phyloP scores from a whole-genome alignment of 148 eudicot species.

The Talinum fruticosum region DNA sequence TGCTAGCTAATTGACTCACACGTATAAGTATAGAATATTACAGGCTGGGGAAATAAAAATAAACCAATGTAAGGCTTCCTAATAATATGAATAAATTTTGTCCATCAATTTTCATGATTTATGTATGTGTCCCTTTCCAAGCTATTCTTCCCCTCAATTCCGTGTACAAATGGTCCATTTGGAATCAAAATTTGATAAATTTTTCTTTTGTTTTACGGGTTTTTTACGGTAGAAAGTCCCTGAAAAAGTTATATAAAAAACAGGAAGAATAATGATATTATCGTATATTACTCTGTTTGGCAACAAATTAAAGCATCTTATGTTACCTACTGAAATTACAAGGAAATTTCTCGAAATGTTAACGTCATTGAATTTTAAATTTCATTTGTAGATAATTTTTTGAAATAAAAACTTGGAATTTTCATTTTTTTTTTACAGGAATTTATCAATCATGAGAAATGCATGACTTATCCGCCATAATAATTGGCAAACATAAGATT shows the following conservation, averaged over 20 bases:
- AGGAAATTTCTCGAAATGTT: not conserved
- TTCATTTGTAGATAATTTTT: too few species aligned
- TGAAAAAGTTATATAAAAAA: constrained; percentile 8
- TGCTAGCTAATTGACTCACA: not conserved
- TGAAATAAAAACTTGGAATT: too few species aligned
- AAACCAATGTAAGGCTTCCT: not conserved
- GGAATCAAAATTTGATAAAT: constrained; percentile 18
- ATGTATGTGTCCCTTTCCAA: constrained; percentile 12
- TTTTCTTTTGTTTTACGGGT: constrained; percentile 6
- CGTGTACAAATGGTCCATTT: constrained; percentile 22
- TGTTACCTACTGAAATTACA: not conserved
- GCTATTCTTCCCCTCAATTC: not conserved
- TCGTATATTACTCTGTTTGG: constrained; percentile 23
- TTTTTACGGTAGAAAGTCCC: constrained; percentile 11
- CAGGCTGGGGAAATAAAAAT: not conserved
- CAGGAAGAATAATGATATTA: constrained; percentile 18
- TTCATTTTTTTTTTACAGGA: too few species aligned
- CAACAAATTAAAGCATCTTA: constrained; percentile 13
- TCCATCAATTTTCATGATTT: constrained; percentile 11
- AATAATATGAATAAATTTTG: constrained; percentile 16
- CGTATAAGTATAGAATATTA: not conserved
- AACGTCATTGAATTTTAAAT: not conserved
- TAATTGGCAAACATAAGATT: too few species aligned
- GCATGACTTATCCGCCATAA: too few species aligned
- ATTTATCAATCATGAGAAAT: too few species aligned